Base-by-base conservation (phyloP, 179 eudicot species). In the Carnegiea gigantea region DNA sequence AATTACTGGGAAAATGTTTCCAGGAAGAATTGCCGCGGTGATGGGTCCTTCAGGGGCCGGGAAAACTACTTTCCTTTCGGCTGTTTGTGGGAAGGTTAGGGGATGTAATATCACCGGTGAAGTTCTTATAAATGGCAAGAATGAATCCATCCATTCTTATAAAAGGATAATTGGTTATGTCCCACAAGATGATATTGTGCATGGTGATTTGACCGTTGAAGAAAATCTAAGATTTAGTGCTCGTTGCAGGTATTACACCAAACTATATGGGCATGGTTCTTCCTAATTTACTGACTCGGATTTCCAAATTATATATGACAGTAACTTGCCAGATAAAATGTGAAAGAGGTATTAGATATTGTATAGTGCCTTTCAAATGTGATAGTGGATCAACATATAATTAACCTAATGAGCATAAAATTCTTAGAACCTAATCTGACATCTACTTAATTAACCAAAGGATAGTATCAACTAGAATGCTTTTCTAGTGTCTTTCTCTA, bases 1-100 rank as follows among this genome's bases (percentile, higher is more conserved):
- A 76, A 93, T 95, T 62, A 89, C 91, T 26, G 98, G 98, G 18
- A 95, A 93, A 82, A 84, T 95, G 74, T 75, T 82, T 89, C 98
- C 97, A 6, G 98, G 98, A 46, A 86, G 98, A 75, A 92, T 95
- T 77, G 88, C 98, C 21, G 98, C 98, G 49, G 98, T 95, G 36
- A 95, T 95, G 98, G 98, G 98, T 77, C 98, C 98, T 9, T 95
- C 98, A 0, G 98, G 98, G 60, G 98, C 98, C 5, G 98, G 98
- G 38, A 95, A 95, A 85, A 95, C 98, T 15, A 95, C 98, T 5
- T 95, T 95, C 86, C 91, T 95, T 77, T 90, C 95, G 23, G 95
- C 98, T 26, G 88, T 95, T 54, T 86, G 91, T 0, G 98, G 98
- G 72, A 95, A 91, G 85, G 86, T 87, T 36, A 88, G 88, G 21